phyloP scores from a whole-genome alignment of 2,329 filamentous ascomycete species.

The Tolypocladium endophyticum region DNA sequence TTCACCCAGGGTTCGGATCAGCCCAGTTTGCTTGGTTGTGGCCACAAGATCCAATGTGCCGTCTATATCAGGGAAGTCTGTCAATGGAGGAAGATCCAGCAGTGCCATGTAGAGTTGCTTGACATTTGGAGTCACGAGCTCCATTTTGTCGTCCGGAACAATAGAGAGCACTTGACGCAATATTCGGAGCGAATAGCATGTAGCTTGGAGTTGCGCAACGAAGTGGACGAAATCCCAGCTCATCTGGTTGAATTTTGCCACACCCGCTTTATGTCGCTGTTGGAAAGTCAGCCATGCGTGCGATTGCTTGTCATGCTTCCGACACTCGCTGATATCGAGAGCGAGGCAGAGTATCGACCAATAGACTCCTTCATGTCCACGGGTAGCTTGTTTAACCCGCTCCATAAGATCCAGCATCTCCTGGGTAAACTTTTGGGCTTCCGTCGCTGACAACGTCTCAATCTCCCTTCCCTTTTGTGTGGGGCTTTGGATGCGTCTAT shows the following conservation, averaged over 20 bases:
- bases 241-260: neutral
- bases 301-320: conserved; percentile 15
- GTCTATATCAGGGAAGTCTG: conserved; percentile 12
- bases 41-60: conserved; percentile 10
- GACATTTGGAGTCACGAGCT: neutral
- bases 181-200: conserved; percentile 50
- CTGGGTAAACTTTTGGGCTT: conserved; percentile 4
- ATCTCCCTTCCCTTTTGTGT: conserved; percentile 18
- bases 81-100: conserved; percentile 13
- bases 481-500: conserved; percentile 21
- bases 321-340: conserved; percentile 18
- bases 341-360: conserved; percentile 17
- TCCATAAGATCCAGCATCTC: conserved; percentile 12
- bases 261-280: neutral
- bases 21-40: conserved; percentile 2
- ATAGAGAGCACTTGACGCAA: conserved; percentile 26
- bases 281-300: conserved; percentile 13
- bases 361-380: neutral
- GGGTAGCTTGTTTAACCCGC: conserved; percentile 1
- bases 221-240: conserved; percentile 52
- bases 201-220: conserved; percentile 47
- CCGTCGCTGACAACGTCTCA: conserved; percentile 5
- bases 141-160: neutral
- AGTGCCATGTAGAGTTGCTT: conserved; percentile 11
- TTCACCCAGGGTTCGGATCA: conserved; percentile 7